phyloP scores from a whole-genome alignment of 2,329 filamentous ascomycete species.

The Teratosphaeria epicoccoides region DNA sequence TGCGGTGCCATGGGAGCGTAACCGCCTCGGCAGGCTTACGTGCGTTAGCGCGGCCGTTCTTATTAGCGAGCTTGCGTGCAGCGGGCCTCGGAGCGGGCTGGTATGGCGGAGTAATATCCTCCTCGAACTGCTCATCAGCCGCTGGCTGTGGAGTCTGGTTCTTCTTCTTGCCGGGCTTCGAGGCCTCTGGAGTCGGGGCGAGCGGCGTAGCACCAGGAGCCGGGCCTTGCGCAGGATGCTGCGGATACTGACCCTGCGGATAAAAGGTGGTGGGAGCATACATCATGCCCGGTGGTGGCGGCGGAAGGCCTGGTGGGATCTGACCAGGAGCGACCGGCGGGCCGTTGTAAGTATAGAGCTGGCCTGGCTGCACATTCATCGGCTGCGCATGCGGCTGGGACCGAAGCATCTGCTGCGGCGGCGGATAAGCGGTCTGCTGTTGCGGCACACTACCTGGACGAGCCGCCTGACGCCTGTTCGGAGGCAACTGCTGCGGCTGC shows the following conservation, averaged over 20 bases:
- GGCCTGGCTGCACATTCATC: not conserved
- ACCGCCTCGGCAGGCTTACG: slow-evolving; percentile 17
- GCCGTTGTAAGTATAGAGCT: not conserved
- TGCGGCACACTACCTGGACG: not conserved
- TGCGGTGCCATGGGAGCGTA: slow-evolving; percentile 25
- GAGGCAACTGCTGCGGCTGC: not conserved
- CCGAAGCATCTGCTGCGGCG: slow-evolving; percentile 2
- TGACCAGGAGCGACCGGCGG: not conserved
- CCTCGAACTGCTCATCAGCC: not conserved
- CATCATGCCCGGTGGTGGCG: not conserved
- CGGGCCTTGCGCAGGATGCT: not conserved
- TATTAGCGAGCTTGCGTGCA: slow-evolving; percentile 10
- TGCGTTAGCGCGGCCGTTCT: slow-evolving; percentile 9
- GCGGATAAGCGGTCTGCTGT: not conserved
- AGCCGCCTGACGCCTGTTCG: not conserved
- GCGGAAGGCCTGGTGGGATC: not conserved
- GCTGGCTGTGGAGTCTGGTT: not conserved
- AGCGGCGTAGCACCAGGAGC: not conserved
- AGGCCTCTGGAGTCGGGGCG: not conserved
- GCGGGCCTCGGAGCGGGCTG: slow-evolving; percentile 3
- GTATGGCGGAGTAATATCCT: slow-evolving; percentile 7
- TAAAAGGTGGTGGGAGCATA: not conserved
- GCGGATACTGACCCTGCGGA: not conserved
- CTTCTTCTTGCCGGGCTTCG: not conserved
- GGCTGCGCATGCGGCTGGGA: slow-evolving; percentile 11